Evolutionary conservation across 2,329 filamentous ascomycete genomes (phyloP).

Genomic region (Xylogone sp.): DNA sequence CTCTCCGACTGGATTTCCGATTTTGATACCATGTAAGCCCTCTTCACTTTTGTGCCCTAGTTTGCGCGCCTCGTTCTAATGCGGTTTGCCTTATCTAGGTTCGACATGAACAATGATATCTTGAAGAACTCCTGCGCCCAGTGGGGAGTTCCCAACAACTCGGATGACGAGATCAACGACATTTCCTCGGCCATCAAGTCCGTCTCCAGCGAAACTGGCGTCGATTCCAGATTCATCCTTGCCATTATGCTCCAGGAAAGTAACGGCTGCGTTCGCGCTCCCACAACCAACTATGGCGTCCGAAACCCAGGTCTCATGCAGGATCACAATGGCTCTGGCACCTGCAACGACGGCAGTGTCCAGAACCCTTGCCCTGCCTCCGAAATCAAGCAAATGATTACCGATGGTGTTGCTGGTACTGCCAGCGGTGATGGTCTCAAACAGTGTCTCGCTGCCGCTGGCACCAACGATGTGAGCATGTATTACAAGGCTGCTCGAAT

Average conservation of each 20-base stretch:
- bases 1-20: neutral
- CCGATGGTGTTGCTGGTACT: slow-evolving; percentile 33
- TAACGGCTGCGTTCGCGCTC: slow-evolving; percentile 21
- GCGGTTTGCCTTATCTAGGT: neutral
- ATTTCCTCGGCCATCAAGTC: slow-evolving; percentile 8
- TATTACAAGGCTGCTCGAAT: slow-evolving; percentile 33
- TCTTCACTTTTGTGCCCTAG: too few species aligned
- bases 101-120: neutral
- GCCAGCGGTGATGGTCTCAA: slow-evolving; percentile 30
- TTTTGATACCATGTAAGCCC: neutral
- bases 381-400: slow-evolving; percentile 28
- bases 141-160: slow-evolving; percentile 3
- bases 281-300: slow-evolving; percentile 9
- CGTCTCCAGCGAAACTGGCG: slow-evolving; percentile 8
- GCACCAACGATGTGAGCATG: slow-evolving; percentile 20
- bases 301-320: slow-evolving; percentile 25
- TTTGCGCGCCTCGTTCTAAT: too few species aligned
- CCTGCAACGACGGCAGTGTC: slow-evolving; percentile 10
- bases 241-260: slow-evolving; percentile 31
- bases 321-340: slow-evolving; percentile 11
- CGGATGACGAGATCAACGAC: slow-evolving; percentile 8
- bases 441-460: slow-evolving; percentile 26
- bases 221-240: slow-evolving; percentile 29
- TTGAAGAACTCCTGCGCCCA: neutral
- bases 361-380: slow-evolving; percentile 8